Base-by-base conservation (phyloP, 306 rosid genomes). In the Herpetospermum pedunculosum region DNA sequence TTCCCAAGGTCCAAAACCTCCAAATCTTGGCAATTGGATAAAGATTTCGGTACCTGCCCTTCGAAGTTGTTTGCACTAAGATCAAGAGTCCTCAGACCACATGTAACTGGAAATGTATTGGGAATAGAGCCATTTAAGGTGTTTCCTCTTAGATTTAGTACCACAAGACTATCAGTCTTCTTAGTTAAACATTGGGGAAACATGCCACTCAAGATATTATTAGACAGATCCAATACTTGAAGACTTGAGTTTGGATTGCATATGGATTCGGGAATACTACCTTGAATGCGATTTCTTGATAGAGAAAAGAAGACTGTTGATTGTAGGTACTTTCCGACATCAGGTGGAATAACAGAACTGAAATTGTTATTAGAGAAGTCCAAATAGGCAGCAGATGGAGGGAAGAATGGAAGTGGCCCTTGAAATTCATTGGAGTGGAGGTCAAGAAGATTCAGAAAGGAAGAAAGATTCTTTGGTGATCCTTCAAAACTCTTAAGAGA, bases 1-100 rank as follows among this genome's bases (percentile, higher is more conserved):
- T 81, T 81, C 34, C 87, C 86, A 1, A 86, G 54, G 54, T 83
- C 46, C 14, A 86, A 16, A 29, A 83, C 75, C 86, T 79, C 81
- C 8, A 83, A 54, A 30, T 1, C 6, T 1, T 0, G 21, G 77
- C 88, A 86, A 2, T 47, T 69, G 19, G 47, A 75, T 18, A 86
- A 34, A 25, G 86, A 72, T 15, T 23, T 38, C 5, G 83, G 87
- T 48, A 83, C 23, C 43, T 0, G 0, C 6, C 86, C 87, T 15
- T 0, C 3, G 3, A 83, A 26, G 0, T 6, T 43, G 69, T 86
- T 86, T 21, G 7, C 65, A 35, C 21, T 79, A 13, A 86, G 78
- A 46, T 62, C 84, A 0, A 83, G 54, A 10, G 80, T 79, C 79
- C 34, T 23, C 4, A 86, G 46, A 14, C 43, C 6, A 1, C 86